Base-by-base conservation (phyloP, 495 filamentous ascomycete genomes). In the Lophiostoma macrostomum region DNA sequence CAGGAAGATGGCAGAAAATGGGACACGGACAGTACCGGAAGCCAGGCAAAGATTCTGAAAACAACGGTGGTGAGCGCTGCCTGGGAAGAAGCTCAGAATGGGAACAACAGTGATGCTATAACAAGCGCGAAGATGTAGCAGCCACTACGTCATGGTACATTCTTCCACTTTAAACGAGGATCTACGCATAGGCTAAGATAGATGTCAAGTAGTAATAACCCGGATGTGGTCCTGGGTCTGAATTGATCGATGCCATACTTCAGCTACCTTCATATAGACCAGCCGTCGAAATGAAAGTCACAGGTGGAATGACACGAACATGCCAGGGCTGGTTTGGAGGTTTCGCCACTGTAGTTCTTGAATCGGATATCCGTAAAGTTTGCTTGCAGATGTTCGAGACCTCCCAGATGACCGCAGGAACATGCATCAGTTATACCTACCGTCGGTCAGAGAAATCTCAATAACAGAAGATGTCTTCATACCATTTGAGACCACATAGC, bases 21-120 rank as follows among this genome's bases (percentile, higher is more conserved):
- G 54, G 54, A 58, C 24, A 51, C 36, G 29, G 47, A 58, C 22
- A 58, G 54, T 35, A 58, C 46, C 20, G 40, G 46, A 5, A 58
- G 54, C 31, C 46, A 58, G 32, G 38, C 46, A 10, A 58, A 58
- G 46, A 58, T 58, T 39, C 16, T 58, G 20, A 58, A 58, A 19
- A 58, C 54, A 3, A 58, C 54, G 6, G 54, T 50, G 1, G 54
- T 58, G 2, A 44, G 38, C 39, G 38, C 54, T 12, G 54, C 25
- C 14, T 58, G 54, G 54, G 54, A 58, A 20, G 43, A 56, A 18
- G 52, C 40, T 8, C 35, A 43, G 16, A 3, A 34, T 23, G 18
- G 40, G 23, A 55, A 41, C 28, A 18, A 2, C 4, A 31, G 4
- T 25, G 53, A 54, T 28, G 49, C 14, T 4, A 43, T 44, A n/a